These are phyloP conservation scores for Rhynchosporium graminicola DNA, from an alignment of 2,329 filamentous ascomycete species.

Conservation along the genomic window DNA sequence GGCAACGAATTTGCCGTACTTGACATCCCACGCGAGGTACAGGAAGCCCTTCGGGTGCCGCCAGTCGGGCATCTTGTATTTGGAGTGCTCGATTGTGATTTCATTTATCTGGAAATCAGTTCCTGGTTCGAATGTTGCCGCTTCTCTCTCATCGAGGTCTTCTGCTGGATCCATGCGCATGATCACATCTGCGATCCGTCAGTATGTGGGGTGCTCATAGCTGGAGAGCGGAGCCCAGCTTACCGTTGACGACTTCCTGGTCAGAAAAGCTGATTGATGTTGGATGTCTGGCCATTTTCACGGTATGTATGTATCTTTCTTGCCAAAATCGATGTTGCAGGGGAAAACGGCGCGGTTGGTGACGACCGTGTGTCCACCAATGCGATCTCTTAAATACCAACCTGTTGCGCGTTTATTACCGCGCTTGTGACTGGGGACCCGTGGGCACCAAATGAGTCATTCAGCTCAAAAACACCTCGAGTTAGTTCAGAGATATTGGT, in stretches of 20 bases:
- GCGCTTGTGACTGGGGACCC: no score
- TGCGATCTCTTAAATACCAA: no score
- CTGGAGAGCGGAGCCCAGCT: neutral
- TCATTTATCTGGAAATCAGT: neutral
- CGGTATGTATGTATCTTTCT: neutral
- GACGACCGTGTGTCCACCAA: neutral
- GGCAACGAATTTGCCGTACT: neutral
- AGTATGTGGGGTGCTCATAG: neutral
- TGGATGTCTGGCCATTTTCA: neutral
- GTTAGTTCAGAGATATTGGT: no score
- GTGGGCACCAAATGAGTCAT: no score
- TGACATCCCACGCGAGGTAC: neutral
- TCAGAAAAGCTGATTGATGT: neutral
- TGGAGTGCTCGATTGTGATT: neutral
- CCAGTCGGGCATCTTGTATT: neutral
- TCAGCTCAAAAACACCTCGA: no score
- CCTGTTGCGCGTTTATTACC: no score
- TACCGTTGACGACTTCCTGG: neutral
- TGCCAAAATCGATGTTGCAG: neutral
- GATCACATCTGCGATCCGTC: neutral
- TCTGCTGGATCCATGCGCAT: conserved; percentile 1
- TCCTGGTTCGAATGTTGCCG: neutral
- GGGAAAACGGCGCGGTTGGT: neutral
- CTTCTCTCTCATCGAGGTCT: neutral
- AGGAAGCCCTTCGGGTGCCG: neutral